A percentile compares a stretch with the other conserved stretches of the same genome.
phyloP scores from a whole-genome alignment of 805 yeast genomes.

The Metschnikowia continentalis region DNA sequence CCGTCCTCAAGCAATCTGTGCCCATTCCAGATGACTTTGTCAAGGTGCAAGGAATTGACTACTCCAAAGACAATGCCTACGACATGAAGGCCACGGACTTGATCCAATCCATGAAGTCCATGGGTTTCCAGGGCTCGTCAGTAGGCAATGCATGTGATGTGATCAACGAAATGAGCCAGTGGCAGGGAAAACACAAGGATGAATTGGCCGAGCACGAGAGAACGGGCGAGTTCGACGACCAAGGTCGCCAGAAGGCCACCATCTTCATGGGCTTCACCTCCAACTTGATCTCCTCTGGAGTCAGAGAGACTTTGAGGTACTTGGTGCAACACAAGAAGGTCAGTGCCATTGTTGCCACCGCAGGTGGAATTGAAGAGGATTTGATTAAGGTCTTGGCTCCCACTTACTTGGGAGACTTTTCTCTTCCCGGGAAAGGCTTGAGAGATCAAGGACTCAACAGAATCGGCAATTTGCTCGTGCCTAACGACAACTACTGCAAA shows the following conservation, averaged over 20 bases:
- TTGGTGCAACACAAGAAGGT: slow-evolving; percentile 93
- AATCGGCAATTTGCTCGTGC: slow-evolving; percentile 94
- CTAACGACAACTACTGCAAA: slow-evolving; percentile 95
- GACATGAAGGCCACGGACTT: slow-evolving; percentile 78
- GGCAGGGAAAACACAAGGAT: slow-evolving; percentile 82
- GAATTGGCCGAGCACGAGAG: slow-evolving; percentile 61
- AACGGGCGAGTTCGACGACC: slow-evolving; percentile 73
- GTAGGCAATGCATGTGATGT: slow-evolving; percentile 88
- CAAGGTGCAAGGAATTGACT: slow-evolving; percentile 85
- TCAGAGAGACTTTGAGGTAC: slow-evolving; percentile 84
- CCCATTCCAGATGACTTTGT: slow-evolving; percentile 80
- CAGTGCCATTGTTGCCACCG: slow-evolving; percentile 92
- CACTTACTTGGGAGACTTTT: slow-evolving; percentile 89
- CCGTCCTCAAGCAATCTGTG: slow-evolving; percentile 81
- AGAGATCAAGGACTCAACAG: slow-evolving; percentile 97
- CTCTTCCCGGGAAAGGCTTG: slow-evolving; percentile 71
- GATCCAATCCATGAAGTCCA: slow-evolving; percentile 76
- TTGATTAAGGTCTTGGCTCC: slow-evolving; percentile 95
- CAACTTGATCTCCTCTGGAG: slow-evolving; percentile 89
- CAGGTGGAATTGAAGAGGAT: slow-evolving; percentile 98
- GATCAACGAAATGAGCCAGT: slow-evolving; percentile 83
- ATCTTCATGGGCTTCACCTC: slow-evolving; percentile 96
- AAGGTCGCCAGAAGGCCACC: slow-evolving; percentile 79
- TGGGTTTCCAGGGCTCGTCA: slow-evolving; percentile 96
- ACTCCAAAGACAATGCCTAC: slow-evolving; percentile 69